Evolutionary conservation across 2,329 filamentous ascomycete genomes (phyloP).

Genomic region (Aspergillus puulaauensis): DNA sequence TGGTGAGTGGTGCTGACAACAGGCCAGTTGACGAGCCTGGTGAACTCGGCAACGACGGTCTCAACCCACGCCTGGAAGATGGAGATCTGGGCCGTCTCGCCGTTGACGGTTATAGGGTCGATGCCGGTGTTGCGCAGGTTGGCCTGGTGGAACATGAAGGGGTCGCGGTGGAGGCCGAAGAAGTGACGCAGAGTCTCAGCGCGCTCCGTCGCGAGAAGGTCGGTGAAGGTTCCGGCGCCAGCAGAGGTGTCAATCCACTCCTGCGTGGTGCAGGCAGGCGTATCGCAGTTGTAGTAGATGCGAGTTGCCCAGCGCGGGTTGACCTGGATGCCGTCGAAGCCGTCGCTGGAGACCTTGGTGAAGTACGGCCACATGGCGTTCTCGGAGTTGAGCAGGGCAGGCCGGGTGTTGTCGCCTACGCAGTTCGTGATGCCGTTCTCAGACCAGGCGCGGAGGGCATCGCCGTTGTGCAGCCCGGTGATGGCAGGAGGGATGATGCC

Average conservation of each 20-base stretch:
- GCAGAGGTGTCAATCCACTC: slow-evolving; percentile 63
- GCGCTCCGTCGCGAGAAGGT: slow-evolving; percentile 53
- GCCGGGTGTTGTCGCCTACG: slow-evolving; percentile 64
- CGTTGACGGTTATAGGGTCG: slow-evolving; percentile 49
- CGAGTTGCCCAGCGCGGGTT: slow-evolving; percentile 62
- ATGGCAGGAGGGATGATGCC: slow-evolving; percentile 64
- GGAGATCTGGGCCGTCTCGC: slow-evolving; percentile 47
- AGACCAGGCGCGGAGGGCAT: slow-evolving; percentile 59
- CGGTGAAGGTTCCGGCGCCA: slow-evolving; percentile 53
- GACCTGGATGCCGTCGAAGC: slow-evolving; percentile 56
- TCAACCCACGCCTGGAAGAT: slow-evolving; percentile 61
- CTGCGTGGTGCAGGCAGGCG: slow-evolving; percentile 54
- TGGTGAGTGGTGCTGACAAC: slow-evolving; percentile 58
- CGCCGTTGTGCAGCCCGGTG: slow-evolving; percentile 64
- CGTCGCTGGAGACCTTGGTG: slow-evolving; percentile 52
- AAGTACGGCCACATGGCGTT: slow-evolving; percentile 58
- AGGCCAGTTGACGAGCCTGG: slow-evolving; percentile 55
- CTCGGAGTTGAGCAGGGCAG: slow-evolving; percentile 52
- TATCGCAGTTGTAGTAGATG: slow-evolving; percentile 66
- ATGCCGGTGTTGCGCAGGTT: slow-evolving; percentile 57
- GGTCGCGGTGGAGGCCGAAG: slow-evolving; percentile 55
- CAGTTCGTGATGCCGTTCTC: slow-evolving; percentile 60
- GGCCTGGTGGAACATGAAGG: slow-evolving; percentile 66
- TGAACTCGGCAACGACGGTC: slow-evolving; percentile 53
- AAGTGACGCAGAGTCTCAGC: slow-evolving; percentile 57